A percentile compares a stretch with the other conserved stretches of the same genome.
phyloP scores from a whole-genome alignment of 2,329 filamentous ascomycete species.

The Didymella pinodella region DNA sequence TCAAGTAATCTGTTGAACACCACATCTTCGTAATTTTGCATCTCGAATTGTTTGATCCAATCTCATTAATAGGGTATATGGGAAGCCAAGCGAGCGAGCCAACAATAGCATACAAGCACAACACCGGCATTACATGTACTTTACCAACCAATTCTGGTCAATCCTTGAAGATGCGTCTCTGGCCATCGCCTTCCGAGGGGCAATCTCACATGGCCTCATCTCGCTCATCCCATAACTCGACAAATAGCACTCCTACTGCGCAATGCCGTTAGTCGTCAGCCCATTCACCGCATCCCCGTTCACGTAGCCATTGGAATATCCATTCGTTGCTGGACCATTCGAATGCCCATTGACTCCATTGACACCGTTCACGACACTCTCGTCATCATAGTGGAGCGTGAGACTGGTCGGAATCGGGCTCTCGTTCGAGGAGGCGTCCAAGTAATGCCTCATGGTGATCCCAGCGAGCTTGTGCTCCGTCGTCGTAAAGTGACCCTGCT shows the following conservation, averaged over 20 bases:
- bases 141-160: constrained; percentile 3
- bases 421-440: constrained; percentile 59
- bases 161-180: neutral
- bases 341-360: constrained; percentile 26
- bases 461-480: constrained; percentile 58
- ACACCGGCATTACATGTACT: constrained; percentile 4
- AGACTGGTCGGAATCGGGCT: constrained; percentile 49
- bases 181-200: neutral
- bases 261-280: constrained; percentile 12
- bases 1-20: neutral
- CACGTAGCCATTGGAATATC: constrained; percentile 17
- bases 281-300: constrained; percentile 18
- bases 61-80: constrained; percentile 11
- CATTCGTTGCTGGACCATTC: constrained; percentile 13
- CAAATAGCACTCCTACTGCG: constrained; percentile 6
- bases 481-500: constrained; percentile 50
- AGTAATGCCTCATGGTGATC: constrained; percentile 58
- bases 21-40: neutral
- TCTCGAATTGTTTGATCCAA: neutral
- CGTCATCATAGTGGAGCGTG: constrained; percentile 39
- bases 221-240: neutral
- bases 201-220: neutral
- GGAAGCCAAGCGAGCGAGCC: neutral
- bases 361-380: constrained; percentile 20
- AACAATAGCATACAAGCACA: neutral